Evolutionary conservation across 2,329 filamentous ascomycete genomes (phyloP).

Genomic region (Fusarium solani-melongenae): DNA sequence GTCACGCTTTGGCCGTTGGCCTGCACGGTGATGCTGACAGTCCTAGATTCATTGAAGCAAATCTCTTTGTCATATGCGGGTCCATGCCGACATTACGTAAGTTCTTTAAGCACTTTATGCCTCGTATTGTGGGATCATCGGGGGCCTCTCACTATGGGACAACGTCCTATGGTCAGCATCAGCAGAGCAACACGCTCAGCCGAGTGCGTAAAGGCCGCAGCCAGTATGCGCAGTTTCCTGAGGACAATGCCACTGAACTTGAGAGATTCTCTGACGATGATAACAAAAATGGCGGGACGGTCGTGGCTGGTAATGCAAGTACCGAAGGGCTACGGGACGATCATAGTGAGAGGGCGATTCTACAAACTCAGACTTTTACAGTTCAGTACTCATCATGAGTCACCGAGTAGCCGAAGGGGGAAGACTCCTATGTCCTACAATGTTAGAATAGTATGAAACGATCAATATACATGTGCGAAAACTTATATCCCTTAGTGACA

Average conservation of each 20-base stretch:
- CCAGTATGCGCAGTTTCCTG: constrained; percentile 29
- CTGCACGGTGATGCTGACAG: not conserved
- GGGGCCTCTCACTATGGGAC: not conserved
- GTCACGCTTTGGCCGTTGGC: not conserved
- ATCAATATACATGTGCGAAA: not conserved
- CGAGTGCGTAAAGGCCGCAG: constrained; percentile 25
- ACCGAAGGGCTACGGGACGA: constrained; percentile 27
- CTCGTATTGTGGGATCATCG: constrained; percentile 38
- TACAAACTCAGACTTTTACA: constrained; percentile 40
- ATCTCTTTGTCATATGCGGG: constrained; percentile 54
- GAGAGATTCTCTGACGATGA: constrained; percentile 12
- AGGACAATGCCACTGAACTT: constrained; percentile 26
- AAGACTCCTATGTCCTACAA: not conserved
- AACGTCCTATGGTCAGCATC: constrained; percentile 15
- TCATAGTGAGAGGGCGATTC: constrained; percentile 42
- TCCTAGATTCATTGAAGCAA: constrained; percentile 50
- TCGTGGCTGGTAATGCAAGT: constrained; percentile 16
- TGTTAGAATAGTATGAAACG: not conserved
- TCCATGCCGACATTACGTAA: constrained; percentile 52
- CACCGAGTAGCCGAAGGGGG: not conserved
- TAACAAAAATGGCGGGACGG: constrained; percentile 1
- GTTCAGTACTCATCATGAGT: constrained; percentile 24
- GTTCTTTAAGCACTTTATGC: constrained; percentile 49
- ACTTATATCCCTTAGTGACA: not conserved
- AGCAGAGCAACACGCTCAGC: constrained; percentile 17